A percentile compares a stretch with the other conserved stretches of the same genome.
Evolutionary conservation across 208 protist species (phyloP).

Genomic region (Phytomonas sp.): DNA sequence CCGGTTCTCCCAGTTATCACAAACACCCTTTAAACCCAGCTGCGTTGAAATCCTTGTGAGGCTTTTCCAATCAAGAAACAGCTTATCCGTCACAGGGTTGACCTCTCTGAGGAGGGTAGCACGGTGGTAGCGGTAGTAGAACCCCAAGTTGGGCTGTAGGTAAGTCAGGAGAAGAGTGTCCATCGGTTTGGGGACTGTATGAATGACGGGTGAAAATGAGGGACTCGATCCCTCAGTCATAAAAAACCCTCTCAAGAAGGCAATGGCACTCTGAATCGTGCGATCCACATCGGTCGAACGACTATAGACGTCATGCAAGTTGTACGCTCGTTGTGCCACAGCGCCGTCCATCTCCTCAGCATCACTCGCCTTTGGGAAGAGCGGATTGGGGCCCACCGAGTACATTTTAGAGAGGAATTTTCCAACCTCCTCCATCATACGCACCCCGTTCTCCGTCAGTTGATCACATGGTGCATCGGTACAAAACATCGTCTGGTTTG

Average conservation of each 20-base stretch:
- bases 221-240: background rate
- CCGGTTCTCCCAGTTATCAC: conserved; percentile 25
- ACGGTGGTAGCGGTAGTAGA: conserved; percentile 17
- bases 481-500: conserved; percentile 40
- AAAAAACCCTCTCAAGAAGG: conserved; percentile 36
- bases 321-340: conserved; percentile 31
- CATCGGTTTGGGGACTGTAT: conserved; percentile 22
- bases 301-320: conserved; percentile 35
- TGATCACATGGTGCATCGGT: conserved; percentile 37
- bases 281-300: conserved; percentile 49
- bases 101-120: conserved; percentile 13
- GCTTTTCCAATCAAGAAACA: conserved; percentile 16
- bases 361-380: background rate
- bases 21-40: conserved; percentile 26
- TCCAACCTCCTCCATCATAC: conserved; percentile 35
- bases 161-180: conserved; percentile 24
- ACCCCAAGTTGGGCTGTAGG: conserved; percentile 15
- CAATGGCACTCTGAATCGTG: conserved; percentile 45
- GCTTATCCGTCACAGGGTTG: conserved; percentile 18
- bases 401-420: conserved; percentile 33
- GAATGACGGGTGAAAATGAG: conserved; percentile 35
- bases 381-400: conserved; percentile 15
- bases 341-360: conserved; percentile 8
- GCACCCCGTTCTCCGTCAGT: conserved; percentile 28
- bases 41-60: conserved; percentile 23